phyloP scores from a whole-genome alignment of 805 yeast species.

The Candida oleophila region DNA sequence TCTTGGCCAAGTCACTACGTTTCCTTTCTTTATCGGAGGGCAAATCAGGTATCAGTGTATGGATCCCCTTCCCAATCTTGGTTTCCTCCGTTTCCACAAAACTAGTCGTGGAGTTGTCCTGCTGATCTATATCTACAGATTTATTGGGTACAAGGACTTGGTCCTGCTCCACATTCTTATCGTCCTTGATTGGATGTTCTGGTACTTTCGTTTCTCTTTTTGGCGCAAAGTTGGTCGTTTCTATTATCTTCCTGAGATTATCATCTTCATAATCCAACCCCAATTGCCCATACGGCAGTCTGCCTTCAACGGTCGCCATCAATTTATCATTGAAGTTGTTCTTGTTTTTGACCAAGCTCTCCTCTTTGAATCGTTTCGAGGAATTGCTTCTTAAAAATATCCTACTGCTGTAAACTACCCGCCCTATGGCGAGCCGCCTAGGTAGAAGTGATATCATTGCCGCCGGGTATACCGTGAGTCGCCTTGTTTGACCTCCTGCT shows the following conservation, averaged over 20 bases:
- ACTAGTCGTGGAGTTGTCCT: too few species aligned
- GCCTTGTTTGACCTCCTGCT: background rate
- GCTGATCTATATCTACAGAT: background rate
- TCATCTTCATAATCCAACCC: conserved; percentile 18
- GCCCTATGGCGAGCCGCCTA: background rate
- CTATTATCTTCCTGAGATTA: conserved; percentile 31
- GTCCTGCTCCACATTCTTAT: background rate
- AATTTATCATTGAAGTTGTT: background rate
- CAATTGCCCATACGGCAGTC: background rate
- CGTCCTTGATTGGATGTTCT: too few species aligned
- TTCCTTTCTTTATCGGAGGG: conserved; percentile 47
- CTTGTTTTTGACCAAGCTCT: background rate
- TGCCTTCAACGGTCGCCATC: background rate
- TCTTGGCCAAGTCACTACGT: conserved; percentile 35
- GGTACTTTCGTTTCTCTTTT: conserved; percentile 5
- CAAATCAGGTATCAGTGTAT: conserved; percentile 29
- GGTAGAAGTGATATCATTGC: background rate
- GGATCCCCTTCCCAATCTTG: conserved; percentile 8
- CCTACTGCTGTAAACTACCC: background rate
- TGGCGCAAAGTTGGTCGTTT: conserved; percentile 30
- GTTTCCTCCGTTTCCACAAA: background rate
- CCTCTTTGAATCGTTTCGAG: background rate
- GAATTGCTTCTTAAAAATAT: background rate
- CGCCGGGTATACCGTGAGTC: too few species aligned
- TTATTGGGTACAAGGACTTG: background rate